Conservation (phyloP, 2,329 filamentous ascomycete genomes). For the Penicillium sp. region DNA sequence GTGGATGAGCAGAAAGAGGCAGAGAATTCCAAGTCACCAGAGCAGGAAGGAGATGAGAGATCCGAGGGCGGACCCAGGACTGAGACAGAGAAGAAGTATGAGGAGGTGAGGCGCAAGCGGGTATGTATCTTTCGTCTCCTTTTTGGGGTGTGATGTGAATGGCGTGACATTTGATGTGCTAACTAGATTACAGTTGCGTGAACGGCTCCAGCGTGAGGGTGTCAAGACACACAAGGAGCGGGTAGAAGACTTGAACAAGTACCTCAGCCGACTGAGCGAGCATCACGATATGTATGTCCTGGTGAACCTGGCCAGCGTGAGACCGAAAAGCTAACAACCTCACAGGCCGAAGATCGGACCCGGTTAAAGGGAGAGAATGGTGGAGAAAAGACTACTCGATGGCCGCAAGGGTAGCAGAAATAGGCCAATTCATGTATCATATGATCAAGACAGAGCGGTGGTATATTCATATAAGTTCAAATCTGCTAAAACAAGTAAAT, state of each 20-base stretch:
- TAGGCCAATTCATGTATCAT: constrained; percentile 6
- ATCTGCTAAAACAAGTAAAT: constrained; percentile 11
- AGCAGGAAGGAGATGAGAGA: constrained; percentile 1
- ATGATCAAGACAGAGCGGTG: constrained; percentile 8
- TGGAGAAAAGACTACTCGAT: not conserved
- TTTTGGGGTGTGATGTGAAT: not conserved
- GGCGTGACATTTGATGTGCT: constrained; percentile 10
- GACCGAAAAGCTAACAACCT: constrained; percentile 18
- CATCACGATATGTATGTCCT: constrained; percentile 85
- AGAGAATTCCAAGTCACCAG: constrained; percentile 24
- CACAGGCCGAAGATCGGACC: constrained; percentile 47
- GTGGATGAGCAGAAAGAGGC: constrained; percentile 19
- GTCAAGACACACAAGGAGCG: constrained; percentile 96
- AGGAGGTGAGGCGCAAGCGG: constrained; percentile 79
- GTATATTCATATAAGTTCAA: constrained; percentile 12
- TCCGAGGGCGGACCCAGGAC: constrained; percentile 59
- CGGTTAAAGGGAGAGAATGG: constrained; percentile 35
- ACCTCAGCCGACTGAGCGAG: constrained; percentile 88
- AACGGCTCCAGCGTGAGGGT: constrained; percentile 79
- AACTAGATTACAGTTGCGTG: constrained; percentile 66
- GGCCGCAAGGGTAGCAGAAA: not conserved
- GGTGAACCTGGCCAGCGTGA: not conserved
- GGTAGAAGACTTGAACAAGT: constrained; percentile 93
- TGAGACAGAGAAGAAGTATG: constrained; percentile 78
- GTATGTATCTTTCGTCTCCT: constrained; percentile 55